Conservation (phyloP, 768 basidiomycete species). For the Suillus occidentalis region DNA sequence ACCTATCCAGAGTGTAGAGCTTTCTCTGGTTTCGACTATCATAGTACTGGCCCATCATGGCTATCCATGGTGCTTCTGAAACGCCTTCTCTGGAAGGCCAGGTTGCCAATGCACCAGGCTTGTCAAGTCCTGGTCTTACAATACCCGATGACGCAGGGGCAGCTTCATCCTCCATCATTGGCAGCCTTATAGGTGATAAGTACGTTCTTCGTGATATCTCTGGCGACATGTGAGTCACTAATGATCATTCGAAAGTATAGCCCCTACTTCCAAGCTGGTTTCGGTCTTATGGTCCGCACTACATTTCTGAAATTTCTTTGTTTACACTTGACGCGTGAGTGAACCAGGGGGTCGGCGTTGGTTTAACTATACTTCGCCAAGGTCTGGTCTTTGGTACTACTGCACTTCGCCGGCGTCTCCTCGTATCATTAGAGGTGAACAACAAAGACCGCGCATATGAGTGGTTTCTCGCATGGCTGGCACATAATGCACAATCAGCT, state of each 20-base stretch:
- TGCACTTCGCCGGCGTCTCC: slow-evolving; percentile 82
- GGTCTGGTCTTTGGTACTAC: slow-evolving; percentile 66
- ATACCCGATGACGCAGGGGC: slow-evolving; percentile 12
- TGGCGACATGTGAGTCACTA: slow-evolving; percentile 11
- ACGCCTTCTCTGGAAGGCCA: slow-evolving; percentile 1
- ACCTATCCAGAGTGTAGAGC: neutral
- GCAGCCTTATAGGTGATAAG: slow-evolving; percentile 60
- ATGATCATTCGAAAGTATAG: slow-evolving; percentile 51
- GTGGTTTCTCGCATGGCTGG: slow-evolving; percentile 98
- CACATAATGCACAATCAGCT: slow-evolving; percentile 52
- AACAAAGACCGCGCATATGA: slow-evolving; percentile 94
- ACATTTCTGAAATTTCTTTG: neutral
- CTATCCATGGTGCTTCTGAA: neutral
- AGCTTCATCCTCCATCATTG: slow-evolving; percentile 33
- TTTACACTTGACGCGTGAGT: slow-evolving; percentile 5
- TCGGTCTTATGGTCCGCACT: slow-evolving; percentile 85
- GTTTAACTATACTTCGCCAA: slow-evolving; percentile 72
- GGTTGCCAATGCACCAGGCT: neutral
- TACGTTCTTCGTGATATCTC: slow-evolving; percentile 38
- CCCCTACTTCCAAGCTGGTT: slow-evolving; percentile 97
- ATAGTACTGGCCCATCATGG: neutral
- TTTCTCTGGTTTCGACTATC: neutral
- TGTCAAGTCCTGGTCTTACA: slow-evolving; percentile 2
- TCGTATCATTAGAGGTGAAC: slow-evolving; percentile 94
- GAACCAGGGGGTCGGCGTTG: slow-evolving; percentile 85